Conservation (phyloP, 805 yeast genomes). For the Schizosaccharomyces cryophilus region DNA sequence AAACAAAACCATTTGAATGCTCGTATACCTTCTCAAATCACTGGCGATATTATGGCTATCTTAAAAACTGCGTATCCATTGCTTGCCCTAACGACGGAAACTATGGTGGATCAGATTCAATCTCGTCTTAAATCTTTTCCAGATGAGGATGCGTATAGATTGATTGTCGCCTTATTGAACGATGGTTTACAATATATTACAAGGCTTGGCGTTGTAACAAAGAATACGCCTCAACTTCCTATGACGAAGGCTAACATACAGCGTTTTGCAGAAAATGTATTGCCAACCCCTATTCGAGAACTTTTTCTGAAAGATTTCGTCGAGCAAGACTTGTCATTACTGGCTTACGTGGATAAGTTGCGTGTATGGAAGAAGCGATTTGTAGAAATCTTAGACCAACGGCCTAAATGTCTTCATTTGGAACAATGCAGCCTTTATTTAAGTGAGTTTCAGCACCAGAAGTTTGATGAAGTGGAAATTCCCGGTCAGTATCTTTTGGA, state of each 20-base stretch:
- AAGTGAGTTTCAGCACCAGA: slow-evolving; percentile 93
- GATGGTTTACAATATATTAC: slow-evolving; percentile 84
- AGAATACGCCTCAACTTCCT: slow-evolving; percentile 68
- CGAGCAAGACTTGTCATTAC: slow-evolving; percentile 63
- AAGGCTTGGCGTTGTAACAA: slow-evolving; percentile 64
- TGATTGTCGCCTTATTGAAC: slow-evolving; percentile 72
- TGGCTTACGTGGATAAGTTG: slow-evolving; percentile 57
- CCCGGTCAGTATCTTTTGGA: slow-evolving; percentile 80
- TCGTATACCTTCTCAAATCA: slow-evolving; percentile 84
- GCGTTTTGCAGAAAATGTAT: slow-evolving; percentile 74
- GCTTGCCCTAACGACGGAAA: slow-evolving; percentile 74
- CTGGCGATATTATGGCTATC: slow-evolving; percentile 79
- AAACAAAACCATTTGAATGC: not conserved
- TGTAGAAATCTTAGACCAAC: slow-evolving; percentile 73
- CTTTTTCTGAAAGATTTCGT: slow-evolving; percentile 86
- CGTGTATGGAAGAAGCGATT: slow-evolving; percentile 81
- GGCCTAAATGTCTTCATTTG: slow-evolving; percentile 33
- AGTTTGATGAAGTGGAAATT: slow-evolving; percentile 88
- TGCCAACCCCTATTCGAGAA: slow-evolving; percentile 63
- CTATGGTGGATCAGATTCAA: slow-evolving; percentile 82
- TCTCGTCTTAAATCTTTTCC: slow-evolving; percentile 82
- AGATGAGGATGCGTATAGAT: slow-evolving; percentile 87
- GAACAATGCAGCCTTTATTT: slow-evolving; percentile 14
- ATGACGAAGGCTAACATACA: slow-evolving; percentile 73
- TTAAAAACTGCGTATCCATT: slow-evolving; percentile 90